Evolutionary conservation across 2,329 filamentous ascomycete species (phyloP), one percentile per base, ranked within the genome.

Genomic region (Colletotrichum liaoningense): DNA sequence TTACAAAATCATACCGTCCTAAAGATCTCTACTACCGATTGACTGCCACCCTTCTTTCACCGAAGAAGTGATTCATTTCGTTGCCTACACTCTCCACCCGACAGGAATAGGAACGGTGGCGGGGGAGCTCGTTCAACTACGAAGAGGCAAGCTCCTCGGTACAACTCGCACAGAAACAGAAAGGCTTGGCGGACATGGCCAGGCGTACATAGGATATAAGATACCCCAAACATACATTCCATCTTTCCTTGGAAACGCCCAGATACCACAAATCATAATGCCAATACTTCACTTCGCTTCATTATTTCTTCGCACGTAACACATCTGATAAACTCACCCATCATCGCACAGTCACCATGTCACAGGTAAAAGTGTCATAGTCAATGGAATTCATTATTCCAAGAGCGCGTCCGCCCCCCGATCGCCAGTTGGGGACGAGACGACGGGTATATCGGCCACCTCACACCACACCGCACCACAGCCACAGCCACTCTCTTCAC

Each of bases 381-480:
- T 12, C 52, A 68, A 64, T 68, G 49, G 57, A 68, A 12, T 63
- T 57, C 30, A 19, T 60, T 60, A 65, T 73, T 73, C 70, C 70
- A 73, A 73, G 24, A 65, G 60, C 33, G 28, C 46, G 54, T 72
- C 68, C 52, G 55, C 67, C 28, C 24, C 49, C 42, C 58, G 42
- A 49, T 49, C 42, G 42, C 7, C 11, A 24, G 58, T 55, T 55
- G 49, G 49, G 33, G 54, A 14, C 38, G 26, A 26, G 22, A 66
- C 69, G 66, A 65, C 63, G 72, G 72, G 72, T 74, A 74, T 74
- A 72, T 72, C 67, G 52, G 72, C 62, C 68, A 72, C 71, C 30
- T 28, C 68, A 1, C 58, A 24, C 30, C 69, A 16, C 26, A n/a
- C 30, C 28, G 30, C 54, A n/a, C 30, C 28, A 46, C 54, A 28